Percentiles rank a stretch among this genome's conserved stretches.
phyloP scores from a whole-genome alignment of 2,329 filamentous ascomycete genomes.

The Lasiodiplodia gonubiensis region DNA sequence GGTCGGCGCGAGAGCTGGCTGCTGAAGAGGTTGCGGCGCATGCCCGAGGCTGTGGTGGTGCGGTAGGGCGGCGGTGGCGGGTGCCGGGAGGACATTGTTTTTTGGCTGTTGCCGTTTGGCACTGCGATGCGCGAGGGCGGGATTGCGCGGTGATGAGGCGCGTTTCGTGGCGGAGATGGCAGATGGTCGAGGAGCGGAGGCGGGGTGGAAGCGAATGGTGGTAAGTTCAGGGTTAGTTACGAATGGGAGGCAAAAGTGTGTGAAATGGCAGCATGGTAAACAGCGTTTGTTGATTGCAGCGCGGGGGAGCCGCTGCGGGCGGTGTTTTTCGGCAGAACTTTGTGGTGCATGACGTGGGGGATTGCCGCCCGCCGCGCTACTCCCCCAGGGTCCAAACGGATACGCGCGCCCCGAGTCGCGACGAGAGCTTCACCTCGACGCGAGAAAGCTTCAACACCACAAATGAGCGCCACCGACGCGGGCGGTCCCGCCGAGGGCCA shows the following conservation, averaged over 20 bases:
- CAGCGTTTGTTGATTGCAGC: neutral
- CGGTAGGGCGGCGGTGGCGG: conserved; percentile 27
- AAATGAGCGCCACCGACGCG: neutral
- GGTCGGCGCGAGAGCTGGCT: conserved; percentile 35
- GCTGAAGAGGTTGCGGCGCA: conserved; percentile 39
- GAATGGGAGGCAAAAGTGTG: neutral
- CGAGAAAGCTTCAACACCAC: neutral
- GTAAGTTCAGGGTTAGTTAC: too few relatives aligned
- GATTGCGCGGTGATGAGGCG: neutral
- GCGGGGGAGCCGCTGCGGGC: neutral
- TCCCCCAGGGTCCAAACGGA: neutral
- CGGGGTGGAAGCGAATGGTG: too few relatives aligned
- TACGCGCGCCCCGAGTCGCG: neutral
- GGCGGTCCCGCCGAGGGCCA: neutral
- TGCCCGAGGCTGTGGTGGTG: conserved; percentile 27
- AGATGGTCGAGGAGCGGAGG: too few relatives aligned
- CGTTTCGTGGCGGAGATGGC: too few relatives aligned
- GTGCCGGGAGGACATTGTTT: conserved; percentile 26
- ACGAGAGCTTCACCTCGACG: neutral
- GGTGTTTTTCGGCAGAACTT: neutral
- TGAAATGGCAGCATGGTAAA: neutral
- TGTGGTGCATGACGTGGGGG: neutral
- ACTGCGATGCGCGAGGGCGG: neutral
- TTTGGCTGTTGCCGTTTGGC: neutral
- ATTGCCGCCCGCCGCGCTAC: neutral